Evolutionary conservation across 352 stramenopile genomes (phyloP), one percentile per base, ranked within the genome.

Genomic region (Phytophthora melonis): DNA sequence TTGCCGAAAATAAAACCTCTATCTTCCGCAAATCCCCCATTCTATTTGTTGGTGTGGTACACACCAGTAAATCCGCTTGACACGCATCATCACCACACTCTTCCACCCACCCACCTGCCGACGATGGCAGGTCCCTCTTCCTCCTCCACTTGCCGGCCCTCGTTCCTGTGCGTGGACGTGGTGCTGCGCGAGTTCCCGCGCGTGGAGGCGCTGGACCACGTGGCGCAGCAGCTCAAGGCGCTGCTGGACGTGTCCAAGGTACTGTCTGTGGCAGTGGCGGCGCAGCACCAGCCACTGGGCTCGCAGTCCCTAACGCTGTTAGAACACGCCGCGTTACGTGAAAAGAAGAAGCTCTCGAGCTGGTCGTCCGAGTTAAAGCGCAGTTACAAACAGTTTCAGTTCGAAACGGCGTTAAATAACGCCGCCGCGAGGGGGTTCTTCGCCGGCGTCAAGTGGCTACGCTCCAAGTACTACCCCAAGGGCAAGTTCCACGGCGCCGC

Each of bases 331-430:
- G 72, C 63, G n/a, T 13, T 4, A 2, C 63, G 73, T 6, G 78
- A 85, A 59, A 68, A 68, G 52, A 68, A 55, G 8, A 82, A 82
- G 58, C 66, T 83, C 13, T 25, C 49, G 0, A 27, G 41, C 3
- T 85, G 78, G 78, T 85, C 78, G 2, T 85, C 75, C 14, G 78
- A 85, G 57, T 47, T 85, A 5, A 74, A 70, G 2, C 75, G 78
- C 14, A 64, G 59, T 23, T 85, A 83, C 55, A 66, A 39, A 70
- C 78, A 85, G 62, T 78, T 63, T 67, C 75, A 85, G 56, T 83
- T 85, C 53, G 58, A 77, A 62, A 75, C 66, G 4, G 61, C 68
- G 36, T 60, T 80, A 52, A 83, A 85, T 50, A 47, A 49, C 21
- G 68, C 76, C 5, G 75, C 78, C 1, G 68, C 59, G 5, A 66